phyloP scores from a whole-genome alignment of 176 grass and related monocot genomes.

The Raddia distichophylla region DNA sequence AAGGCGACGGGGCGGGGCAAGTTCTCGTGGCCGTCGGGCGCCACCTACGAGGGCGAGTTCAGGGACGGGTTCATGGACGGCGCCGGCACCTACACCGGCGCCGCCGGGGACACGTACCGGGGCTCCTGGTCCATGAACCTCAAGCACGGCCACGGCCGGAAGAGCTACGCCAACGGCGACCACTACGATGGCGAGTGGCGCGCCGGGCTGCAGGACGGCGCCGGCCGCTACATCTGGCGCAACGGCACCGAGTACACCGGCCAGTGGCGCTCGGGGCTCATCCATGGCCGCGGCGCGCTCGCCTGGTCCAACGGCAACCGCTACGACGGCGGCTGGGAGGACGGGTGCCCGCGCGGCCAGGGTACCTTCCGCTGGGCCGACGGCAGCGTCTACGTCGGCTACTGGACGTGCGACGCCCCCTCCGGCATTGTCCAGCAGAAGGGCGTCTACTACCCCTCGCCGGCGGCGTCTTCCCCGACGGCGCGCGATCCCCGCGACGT shows the following conservation, averaged over 20 bases:
- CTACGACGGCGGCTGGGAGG: slow-evolving; percentile 91
- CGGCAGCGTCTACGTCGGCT: slow-evolving; percentile 75
- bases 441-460: slow-evolving; percentile 82
- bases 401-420: slow-evolving; percentile 61
- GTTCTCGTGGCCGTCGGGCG: slow-evolving; percentile 95
- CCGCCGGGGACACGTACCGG: slow-evolving; percentile 82
- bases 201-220: slow-evolving; percentile 68
- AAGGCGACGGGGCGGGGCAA: slow-evolving; percentile 79
- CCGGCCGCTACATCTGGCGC: slow-evolving; percentile 78
- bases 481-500: slow-evolving; percentile 76
- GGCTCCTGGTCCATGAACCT: slow-evolving; percentile 91
- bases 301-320: slow-evolving; percentile 74
- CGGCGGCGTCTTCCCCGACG: slow-evolving; percentile 60
- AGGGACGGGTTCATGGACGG: slow-evolving; percentile 93
- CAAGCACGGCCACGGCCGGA: slow-evolving; percentile 75
- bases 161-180: slow-evolving; percentile 90
- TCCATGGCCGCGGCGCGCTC: slow-evolving; percentile 72
- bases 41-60: slow-evolving; percentile 94
- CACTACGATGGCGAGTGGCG: slow-evolving; percentile 94
- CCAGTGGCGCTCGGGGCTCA: slow-evolving; percentile 73
- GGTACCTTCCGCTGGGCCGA: slow-evolving; percentile 87
- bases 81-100: slow-evolving; percentile 77
- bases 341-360: slow-evolving; percentile 73
- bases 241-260: slow-evolving; percentile 90
- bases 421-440: slow-evolving; percentile 67